Evolutionary conservation across 257 asterid genomes (phyloP).

Genomic region (Lantana camara): DNA sequence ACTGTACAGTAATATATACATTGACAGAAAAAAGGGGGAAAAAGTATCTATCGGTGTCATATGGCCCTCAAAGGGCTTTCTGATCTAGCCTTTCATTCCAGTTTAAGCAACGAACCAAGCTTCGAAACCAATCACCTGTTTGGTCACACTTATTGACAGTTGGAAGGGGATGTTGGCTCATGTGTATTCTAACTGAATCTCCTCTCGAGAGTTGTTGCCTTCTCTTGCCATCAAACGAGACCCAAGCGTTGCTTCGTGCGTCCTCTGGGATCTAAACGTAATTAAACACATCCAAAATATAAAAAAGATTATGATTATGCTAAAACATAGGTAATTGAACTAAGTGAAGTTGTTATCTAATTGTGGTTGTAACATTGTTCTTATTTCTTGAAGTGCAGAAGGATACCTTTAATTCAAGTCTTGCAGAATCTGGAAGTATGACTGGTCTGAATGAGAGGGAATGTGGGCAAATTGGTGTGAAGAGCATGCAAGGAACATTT

Average conservation of each 20-base stretch:
- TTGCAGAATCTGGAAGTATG: conserved; percentile 97
- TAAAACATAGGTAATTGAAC: no score
- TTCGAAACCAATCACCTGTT: conserved; percentile 97
- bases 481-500: conserved; percentile 98
- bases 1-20: conserved; percentile 61
- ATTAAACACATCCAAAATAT: no score
- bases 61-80: conserved; percentile 69
- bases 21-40: background rate
- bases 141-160: conserved; percentile 91
- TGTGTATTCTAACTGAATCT: conserved; percentile 80
- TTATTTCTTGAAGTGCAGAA: no score
- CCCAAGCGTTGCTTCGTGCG: conserved; percentile 98
- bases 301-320: background rate
- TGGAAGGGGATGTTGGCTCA: conserved; percentile 99
- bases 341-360: no score
- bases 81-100: conserved; percentile 98
- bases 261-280: conserved; percentile 76
- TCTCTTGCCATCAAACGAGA: conserved; percentile 97
- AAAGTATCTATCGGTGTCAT: background rate
- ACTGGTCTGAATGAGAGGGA: conserved; percentile 99
- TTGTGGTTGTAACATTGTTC: no score
- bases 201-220: conserved; percentile 93
- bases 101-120: conserved; percentile 95
- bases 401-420: conserved; percentile 87
- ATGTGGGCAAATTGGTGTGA: conserved; percentile 97